Conservation (phyloP, 1,284 basidiomycete genomes). For the Papiliotrema terrestris region DNA sequence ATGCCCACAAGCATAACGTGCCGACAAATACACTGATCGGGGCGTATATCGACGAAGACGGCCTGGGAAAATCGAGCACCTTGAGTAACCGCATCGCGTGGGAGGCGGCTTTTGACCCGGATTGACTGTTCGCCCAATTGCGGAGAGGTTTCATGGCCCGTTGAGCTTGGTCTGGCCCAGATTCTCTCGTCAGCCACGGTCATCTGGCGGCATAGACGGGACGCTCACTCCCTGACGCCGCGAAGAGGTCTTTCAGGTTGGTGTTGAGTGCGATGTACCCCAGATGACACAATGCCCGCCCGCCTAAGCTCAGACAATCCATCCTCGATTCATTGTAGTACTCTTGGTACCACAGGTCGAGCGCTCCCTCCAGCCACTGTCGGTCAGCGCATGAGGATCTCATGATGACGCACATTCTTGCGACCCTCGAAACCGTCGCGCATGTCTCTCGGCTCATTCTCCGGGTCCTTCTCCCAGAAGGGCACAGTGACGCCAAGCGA, state of each 20-base stretch:
- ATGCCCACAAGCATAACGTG: constrained; percentile 20
- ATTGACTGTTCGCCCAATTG: constrained; percentile 12
- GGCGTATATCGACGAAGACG: constrained; percentile 13
- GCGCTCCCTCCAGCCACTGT: constrained; percentile 19
- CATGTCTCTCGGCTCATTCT: constrained; percentile 6
- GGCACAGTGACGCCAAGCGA: constrained; percentile 1
- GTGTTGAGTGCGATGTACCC: constrained; percentile 19
- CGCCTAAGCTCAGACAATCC: constrained; percentile 1
- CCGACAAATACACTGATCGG: constrained; percentile 16
- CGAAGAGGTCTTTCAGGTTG: constrained; percentile 18
- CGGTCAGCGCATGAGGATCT: neutral
- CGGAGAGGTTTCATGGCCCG: constrained; percentile 7
- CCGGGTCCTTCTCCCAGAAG: neutral
- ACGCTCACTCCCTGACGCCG: constrained; percentile 21
- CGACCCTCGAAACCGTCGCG: constrained; percentile 17
- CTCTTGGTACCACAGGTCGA: constrained; percentile 14
- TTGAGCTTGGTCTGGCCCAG: constrained; percentile 6
- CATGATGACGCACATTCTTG: constrained; percentile 9
- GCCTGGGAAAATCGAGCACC: constrained; percentile 7
- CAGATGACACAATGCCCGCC: constrained; percentile 19
- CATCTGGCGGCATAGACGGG: no score
- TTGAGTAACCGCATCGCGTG: constrained; percentile 13
- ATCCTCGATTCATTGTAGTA: constrained; percentile 8
- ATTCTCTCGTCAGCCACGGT: constrained; percentile 3
- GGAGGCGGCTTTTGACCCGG: constrained; percentile 8